phyloP scores from a whole-genome alignment of 495 filamentous ascomycete species.

The Saxophila tyrrhenica region DNA sequence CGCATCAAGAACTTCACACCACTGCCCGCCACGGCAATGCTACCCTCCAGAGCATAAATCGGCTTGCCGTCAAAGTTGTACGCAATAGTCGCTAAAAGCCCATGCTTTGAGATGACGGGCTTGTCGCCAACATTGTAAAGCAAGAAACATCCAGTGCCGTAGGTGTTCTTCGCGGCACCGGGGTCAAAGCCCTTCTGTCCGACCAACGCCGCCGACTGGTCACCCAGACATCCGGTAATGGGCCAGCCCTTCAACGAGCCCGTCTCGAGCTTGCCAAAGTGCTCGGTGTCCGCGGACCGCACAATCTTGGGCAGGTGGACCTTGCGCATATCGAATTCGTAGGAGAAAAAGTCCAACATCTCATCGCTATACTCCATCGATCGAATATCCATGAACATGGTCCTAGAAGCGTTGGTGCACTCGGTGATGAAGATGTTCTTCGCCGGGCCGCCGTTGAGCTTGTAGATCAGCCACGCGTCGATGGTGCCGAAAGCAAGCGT shows the following conservation, averaged over 20 bases:
- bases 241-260: conserved; percentile 62
- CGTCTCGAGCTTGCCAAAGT: conserved; percentile 56
- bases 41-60: conserved; percentile 85
- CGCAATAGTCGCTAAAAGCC: conserved; percentile 77
- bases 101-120: conserved; percentile 83
- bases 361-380: conserved; percentile 76
- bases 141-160: conserved; percentile 91
- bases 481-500: conserved; percentile 86
- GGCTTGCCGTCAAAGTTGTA: conserved; percentile 73
- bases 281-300: conserved; percentile 66
- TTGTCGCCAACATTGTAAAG: conserved; percentile 87
- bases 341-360: conserved; percentile 64
- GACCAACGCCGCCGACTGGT: conserved; percentile 86
- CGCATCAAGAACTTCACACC: conserved; percentile 76
- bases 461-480: conserved; percentile 85
- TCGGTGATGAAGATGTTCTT: conserved; percentile 71
- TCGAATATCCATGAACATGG: conserved; percentile 93
- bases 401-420: conserved; percentile 82
- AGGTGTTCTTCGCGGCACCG: conserved; percentile 89
- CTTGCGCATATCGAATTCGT: conserved; percentile 58
- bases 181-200: conserved; percentile 84
- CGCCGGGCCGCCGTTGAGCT: conserved; percentile 71
- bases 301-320: conserved; percentile 75
- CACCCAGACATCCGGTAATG: conserved; percentile 81
- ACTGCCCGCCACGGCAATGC: conserved; percentile 81